Conservation (phyloP, 2,329 filamentous ascomycete species). For the Chaetomium olivaceum region DNA sequence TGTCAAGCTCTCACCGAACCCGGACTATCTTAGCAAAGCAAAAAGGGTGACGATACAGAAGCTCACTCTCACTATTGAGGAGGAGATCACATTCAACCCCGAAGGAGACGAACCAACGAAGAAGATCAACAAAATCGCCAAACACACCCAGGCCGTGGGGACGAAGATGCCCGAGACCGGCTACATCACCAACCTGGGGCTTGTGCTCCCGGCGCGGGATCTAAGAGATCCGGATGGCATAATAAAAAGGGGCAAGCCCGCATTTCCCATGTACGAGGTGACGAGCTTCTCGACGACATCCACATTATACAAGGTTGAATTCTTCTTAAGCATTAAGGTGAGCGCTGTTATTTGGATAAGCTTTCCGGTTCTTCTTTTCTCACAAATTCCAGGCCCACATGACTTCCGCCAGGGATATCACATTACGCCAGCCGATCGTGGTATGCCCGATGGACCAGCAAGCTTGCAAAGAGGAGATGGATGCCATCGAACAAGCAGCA, state of each 20-base stretch:
- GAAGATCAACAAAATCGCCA: slow-evolving; percentile 83
- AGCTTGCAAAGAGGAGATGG: slow-evolving; percentile 97
- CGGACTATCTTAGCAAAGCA: slow-evolving; percentile 87
- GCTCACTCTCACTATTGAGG: slow-evolving; percentile 90
- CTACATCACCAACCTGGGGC: slow-evolving; percentile 87
- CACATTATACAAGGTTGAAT: slow-evolving; percentile 96
- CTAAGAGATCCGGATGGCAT: slow-evolving; percentile 84
- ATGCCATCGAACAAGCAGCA: slow-evolving; percentile 93
- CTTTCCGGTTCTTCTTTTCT: background rate
- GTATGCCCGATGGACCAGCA: slow-evolving; percentile 95
- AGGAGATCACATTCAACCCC: slow-evolving; percentile 98
- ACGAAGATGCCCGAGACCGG: slow-evolving; percentile 86
- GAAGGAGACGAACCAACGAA: slow-evolving; percentile 93
- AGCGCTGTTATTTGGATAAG: slow-evolving; percentile 14
- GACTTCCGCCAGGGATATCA: slow-evolving; percentile 83
- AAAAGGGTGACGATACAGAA: slow-evolving; percentile 91
- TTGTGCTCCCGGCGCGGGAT: slow-evolving; percentile 90
- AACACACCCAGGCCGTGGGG: slow-evolving; percentile 77
- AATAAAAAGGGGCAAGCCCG: slow-evolving; percentile 78
- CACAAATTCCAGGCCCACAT: slow-evolving; percentile 69
- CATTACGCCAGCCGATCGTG: slow-evolving; percentile 86
- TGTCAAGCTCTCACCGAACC: slow-evolving; percentile 89
- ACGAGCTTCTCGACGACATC: slow-evolving; percentile 91
- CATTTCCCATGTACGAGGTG: slow-evolving; percentile 86
- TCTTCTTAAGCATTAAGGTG: slow-evolving; percentile 93